These are phyloP conservation scores for Bothriochloa decipiens DNA, from an alignment of 176 grass and related monocot genomes.

Conservation along the genomic window DNA sequence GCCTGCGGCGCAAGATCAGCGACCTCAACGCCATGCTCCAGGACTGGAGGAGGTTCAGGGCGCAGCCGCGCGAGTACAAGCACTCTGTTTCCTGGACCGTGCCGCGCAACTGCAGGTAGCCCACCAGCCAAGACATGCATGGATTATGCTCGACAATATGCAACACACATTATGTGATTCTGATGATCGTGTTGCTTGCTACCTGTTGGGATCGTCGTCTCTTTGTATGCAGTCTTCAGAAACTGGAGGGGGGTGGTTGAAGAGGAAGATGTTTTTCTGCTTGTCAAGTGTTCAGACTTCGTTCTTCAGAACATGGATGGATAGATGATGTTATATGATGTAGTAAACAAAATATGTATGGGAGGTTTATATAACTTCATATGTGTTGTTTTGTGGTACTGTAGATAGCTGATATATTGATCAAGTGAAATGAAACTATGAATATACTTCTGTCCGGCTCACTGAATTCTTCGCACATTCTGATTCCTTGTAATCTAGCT, in stretches of 20 bases:
- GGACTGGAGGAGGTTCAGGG: slow-evolving; percentile 75
- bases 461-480: neutral
- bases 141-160: too few relatives aligned
- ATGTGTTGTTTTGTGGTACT: slow-evolving; percentile 3
- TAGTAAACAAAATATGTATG: neutral
- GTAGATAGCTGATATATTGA: neutral
- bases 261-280: neutral
- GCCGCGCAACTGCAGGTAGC: slow-evolving; percentile 69
- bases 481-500: neutral
- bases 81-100: slow-evolving; percentile 49
- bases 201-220: neutral
- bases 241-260: slow-evolving; percentile 16
- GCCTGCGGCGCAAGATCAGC: slow-evolving; percentile 55
- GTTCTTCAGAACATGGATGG: neutral
- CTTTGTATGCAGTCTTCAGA: slow-evolving; percentile 32
- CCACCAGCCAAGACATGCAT: neutral
- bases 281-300: neutral
- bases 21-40: slow-evolving; percentile 68
- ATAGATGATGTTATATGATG: neutral
- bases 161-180: neutral
- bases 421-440: neutral
- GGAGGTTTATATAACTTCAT: neutral
- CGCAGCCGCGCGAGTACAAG: slow-evolving; percentile 19
- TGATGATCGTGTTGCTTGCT: neutral
- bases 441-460: neutral